Percentiles rank a stretch among this genome's conserved stretches.
Evolutionary conservation across 352 stramenopile genomes (phyloP).

Genomic region (Phytophthora tubulina): DNA sequence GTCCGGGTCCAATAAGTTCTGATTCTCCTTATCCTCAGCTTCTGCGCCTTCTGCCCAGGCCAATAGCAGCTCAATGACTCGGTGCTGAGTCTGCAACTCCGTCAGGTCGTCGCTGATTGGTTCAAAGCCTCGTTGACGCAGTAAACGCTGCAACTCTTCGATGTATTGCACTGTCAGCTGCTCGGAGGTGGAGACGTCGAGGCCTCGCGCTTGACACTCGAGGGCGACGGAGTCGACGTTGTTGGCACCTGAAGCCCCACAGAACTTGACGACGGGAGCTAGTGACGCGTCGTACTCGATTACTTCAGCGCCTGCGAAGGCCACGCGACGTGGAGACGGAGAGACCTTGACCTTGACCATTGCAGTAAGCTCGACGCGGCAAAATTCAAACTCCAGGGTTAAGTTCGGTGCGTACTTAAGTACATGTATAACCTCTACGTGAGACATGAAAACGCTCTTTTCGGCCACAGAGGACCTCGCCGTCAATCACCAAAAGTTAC

Average conservation of each 20-base stretch:
- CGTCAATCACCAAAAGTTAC: no score
- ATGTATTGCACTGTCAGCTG: slow-evolving; percentile 41
- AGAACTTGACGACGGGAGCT: slow-evolving; percentile 50
- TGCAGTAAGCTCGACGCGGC: background rate
- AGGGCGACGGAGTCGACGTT: slow-evolving; percentile 29
- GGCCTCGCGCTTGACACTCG: slow-evolving; percentile 56
- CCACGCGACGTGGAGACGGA: slow-evolving; percentile 39
- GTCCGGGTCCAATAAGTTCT: slow-evolving; percentile 26
- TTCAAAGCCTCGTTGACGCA: slow-evolving; percentile 50
- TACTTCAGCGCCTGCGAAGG: slow-evolving; percentile 62
- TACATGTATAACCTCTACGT: no score
- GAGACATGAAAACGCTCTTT: no score
- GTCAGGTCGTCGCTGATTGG: slow-evolving; percentile 38
- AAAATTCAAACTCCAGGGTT: slow-evolving; percentile 1
- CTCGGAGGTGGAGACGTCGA: slow-evolving; percentile 17
- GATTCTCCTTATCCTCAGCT: slow-evolving; percentile 17
- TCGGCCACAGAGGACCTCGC: no score
- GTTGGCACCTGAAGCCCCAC: background rate
- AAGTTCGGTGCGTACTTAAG: background rate
- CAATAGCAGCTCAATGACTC: slow-evolving; percentile 57
- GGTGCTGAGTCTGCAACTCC: slow-evolving; percentile 53
- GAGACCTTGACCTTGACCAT: background rate
- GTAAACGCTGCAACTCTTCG: slow-evolving; percentile 42
- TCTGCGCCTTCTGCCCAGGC: slow-evolving; percentile 31
- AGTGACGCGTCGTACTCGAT: slow-evolving; percentile 68